Evolutionary conservation across 495 filamentous ascomycete genomes (phyloP), one percentile per base, ranked within the genome.

Genomic region (Penicillium paxilli): DNA sequence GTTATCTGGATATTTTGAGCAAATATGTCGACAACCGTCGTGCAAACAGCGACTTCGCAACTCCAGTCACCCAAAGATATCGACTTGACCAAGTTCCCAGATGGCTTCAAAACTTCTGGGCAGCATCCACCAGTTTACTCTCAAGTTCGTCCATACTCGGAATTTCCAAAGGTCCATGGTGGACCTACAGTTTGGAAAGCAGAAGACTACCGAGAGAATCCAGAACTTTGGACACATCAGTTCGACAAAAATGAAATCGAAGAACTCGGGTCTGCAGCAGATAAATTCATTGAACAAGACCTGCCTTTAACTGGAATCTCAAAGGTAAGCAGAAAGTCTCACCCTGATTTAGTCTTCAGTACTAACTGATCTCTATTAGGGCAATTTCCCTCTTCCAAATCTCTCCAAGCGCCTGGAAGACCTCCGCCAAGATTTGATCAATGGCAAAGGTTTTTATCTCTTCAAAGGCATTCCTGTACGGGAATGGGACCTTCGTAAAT

Each of bases 381-480:
- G 16, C 17, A 75, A 74, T 57, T 78, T 95, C 73, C 76, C 71
- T 7, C 81, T 95, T 10, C 84, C 88, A 4, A 80, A 69, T 9
- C 79, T 95, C 17, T 67, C 74, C 26, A 58, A 54, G 2, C 78
- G 83, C 19, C 73, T 94, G 7, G 63, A 59, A 5, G 68, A 62
- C 5, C 75, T 93, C 28, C 83, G 87, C 26, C 73, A 82, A 7
- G 89, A 92, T 55, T 74, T 95, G 3, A 66, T 95, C 38, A 83
- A 94, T 70, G 91, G 89, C 51, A 92, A 90, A 64, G 91, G 91
- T 4, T 96, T 96, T 71, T 87, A 90, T 56, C 76, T 95, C n/a
- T 92, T 94, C 71, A 92, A 92, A 70, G 84, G 86, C 24, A 83
- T 96, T 56, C 91, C 91, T 6, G 87, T 89, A 11, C 55, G 78